A percentile compares a stretch with the other conserved stretches of the same genome.
phyloP scores from a whole-genome alignment of 225 moss, liverwort and hornwort species.

The Polytrichum commune region DNA sequence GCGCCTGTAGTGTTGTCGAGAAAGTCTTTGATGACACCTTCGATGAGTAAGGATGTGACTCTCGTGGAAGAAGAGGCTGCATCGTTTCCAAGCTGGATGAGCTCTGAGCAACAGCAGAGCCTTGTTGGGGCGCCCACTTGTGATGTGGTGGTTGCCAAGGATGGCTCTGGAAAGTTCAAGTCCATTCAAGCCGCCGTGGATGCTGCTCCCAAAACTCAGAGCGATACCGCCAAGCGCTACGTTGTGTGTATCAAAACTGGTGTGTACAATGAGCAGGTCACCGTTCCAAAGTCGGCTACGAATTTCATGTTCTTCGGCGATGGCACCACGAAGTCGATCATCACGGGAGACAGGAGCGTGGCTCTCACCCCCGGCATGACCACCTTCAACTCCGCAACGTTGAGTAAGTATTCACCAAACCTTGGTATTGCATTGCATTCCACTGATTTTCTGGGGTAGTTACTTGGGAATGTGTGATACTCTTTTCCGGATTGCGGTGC shows the following conservation, averaged over 20 bases:
- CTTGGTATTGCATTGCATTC: background rate
- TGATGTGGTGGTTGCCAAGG: slow-evolving; percentile 56
- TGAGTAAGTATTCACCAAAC: slow-evolving; percentile 29
- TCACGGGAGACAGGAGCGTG: slow-evolving; percentile 52
- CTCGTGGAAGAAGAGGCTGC: background rate
- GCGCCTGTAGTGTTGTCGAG: background rate
- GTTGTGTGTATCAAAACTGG: slow-evolving; percentile 60
- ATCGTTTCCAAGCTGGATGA: slow-evolving; percentile 18
- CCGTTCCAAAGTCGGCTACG: slow-evolving; percentile 38
- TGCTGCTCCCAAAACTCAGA: slow-evolving; percentile 26
- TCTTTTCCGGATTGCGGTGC: background rate
- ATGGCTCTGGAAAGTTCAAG: slow-evolving; percentile 43
- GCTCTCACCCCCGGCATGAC: slow-evolving; percentile 32
- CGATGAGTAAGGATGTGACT: background rate
- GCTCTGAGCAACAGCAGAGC: slow-evolving; percentile 4
- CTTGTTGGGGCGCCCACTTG: slow-evolving; percentile 3
- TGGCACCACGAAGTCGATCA: slow-evolving; percentile 34
- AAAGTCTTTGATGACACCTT: background rate
- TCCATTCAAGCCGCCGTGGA: slow-evolving; percentile 63
- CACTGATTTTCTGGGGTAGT: background rate
- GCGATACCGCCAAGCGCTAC: slow-evolving; percentile 16
- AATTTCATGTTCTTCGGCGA: slow-evolving; percentile 68
- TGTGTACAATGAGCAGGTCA: slow-evolving; percentile 52
- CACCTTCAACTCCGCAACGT: slow-evolving; percentile 57
- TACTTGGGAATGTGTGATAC: background rate